Percentiles rank a stretch among this genome's conserved stretches.
Conservation (phyloP, 371 early-diverging fungal genomes). For the Umbelopsis sp. region DNA sequence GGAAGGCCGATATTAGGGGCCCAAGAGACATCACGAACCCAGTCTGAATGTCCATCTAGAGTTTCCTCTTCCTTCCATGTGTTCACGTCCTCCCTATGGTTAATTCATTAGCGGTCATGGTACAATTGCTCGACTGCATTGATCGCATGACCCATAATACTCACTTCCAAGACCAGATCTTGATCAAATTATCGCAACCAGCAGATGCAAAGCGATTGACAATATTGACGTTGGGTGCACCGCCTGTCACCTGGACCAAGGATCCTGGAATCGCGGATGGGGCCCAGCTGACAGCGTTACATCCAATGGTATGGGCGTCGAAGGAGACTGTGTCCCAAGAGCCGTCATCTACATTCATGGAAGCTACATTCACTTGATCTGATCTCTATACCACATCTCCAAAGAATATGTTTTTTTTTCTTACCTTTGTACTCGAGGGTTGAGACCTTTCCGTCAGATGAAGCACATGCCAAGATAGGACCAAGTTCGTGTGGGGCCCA, state of each 20-base stretch:
- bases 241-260: slow-evolving; percentile 72
- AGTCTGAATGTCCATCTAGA: slow-evolving; percentile 93
- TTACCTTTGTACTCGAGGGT: slow-evolving; percentile 88
- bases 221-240: slow-evolving; percentile 53
- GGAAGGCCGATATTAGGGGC: slow-evolving; percentile 95
- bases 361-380: too few species aligned
- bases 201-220: slow-evolving; percentile 89
- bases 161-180: slow-evolving; percentile 86
- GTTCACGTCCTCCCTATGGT: slow-evolving; percentile 69
- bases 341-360: slow-evolving; percentile 67
- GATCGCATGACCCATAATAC: background rate
- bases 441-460: slow-evolving; percentile 96
- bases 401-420: background rate
- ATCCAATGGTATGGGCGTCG: slow-evolving; percentile 92
- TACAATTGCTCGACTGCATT: slow-evolving; percentile 10
- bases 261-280: slow-evolving; percentile 87
- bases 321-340: slow-evolving; percentile 77
- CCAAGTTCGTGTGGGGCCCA: slow-evolving; percentile 99
- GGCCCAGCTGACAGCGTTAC: slow-evolving; percentile 95
- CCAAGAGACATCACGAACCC: slow-evolving; percentile 98
- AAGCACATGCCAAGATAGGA: slow-evolving; percentile 89
- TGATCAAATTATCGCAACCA: slow-evolving; percentile 96
- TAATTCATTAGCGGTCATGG: background rate
- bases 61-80: slow-evolving; percentile 78
- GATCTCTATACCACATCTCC: too few species aligned